phyloP scores from a whole-genome alignment of 164 flowering plant genomes.

The Euptelea pleiosperma region DNA sequence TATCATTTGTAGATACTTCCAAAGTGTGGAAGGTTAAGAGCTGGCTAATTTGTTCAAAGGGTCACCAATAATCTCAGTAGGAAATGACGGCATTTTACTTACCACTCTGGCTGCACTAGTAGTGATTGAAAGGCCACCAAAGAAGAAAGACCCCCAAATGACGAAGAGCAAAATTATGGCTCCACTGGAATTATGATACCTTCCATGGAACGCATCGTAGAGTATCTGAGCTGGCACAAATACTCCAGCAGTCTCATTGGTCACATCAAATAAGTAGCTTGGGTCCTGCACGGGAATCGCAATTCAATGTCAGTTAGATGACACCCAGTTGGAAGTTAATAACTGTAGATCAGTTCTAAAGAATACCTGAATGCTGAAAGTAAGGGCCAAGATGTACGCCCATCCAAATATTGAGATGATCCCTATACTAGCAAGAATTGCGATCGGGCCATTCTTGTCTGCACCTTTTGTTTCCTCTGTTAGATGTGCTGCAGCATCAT shows the following conservation, averaged over 20 bases:
- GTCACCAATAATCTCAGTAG: not conserved
- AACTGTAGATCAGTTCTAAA: too few species aligned
- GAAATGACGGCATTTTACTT: too few species aligned
- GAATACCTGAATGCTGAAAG: constrained; percentile 78
- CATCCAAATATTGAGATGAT: constrained; percentile 63
- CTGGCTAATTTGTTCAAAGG: not conserved
- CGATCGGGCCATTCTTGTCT: constrained; percentile 69
- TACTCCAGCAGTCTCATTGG: constrained; percentile 63
- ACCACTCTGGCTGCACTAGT: constrained; percentile 59
- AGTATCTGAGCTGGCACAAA: constrained; percentile 75
- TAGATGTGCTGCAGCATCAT: constrained; percentile 76
- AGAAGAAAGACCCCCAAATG: constrained; percentile 80
- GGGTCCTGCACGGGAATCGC: constrained; percentile 38
- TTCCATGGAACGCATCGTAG: constrained; percentile 68
- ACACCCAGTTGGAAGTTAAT: not conserved
- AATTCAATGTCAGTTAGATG: not conserved
- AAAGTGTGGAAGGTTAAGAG: not conserved
- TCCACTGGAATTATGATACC: constrained; percentile 50
- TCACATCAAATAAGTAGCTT: constrained; percentile 46
- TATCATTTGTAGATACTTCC: not conserved
- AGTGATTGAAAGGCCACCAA: constrained; percentile 72
- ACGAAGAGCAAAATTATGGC: constrained; percentile 54
- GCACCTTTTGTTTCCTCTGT: constrained; percentile 79
- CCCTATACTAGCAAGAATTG: constrained; percentile 64
- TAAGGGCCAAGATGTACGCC: constrained; percentile 69